Base-by-base conservation (phyloP, 2,329 filamentous ascomycete genomes). In the Elsinoe necatrix region DNA sequence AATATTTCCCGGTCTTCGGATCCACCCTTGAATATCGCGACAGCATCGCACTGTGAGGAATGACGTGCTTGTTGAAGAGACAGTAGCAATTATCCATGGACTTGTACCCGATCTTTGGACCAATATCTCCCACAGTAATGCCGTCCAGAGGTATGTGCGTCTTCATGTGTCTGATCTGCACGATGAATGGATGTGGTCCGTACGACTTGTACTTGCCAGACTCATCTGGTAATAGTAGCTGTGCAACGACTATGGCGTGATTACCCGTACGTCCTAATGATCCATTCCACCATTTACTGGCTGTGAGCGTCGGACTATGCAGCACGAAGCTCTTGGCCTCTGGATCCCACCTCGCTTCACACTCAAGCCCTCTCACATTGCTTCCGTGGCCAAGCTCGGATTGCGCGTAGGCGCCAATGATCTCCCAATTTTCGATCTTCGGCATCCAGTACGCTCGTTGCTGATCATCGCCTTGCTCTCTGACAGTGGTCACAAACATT, bases 231-330 rank as follows among this genome's bases (percentile, higher is more conserved):
- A 78, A 64, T 31, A 77, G 65, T 1, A 80, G 65, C 59, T 79
- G 77, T 37, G 77, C 77, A 16, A 80, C 75, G 0, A 80, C 76
- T 58, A 80, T 78, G 25, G 77, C 73, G 68, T 79, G 75, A 56
- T 77, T 79, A n/a, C 77, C 77, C n/a, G 75, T 77, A 21, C 76
- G 68, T 1, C 77, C 77, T 67, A 80, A 70, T 1, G 72, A 72
- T 1, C 77, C 77, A 63, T 79, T 79, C 77, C 77, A 80, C 76
- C 75, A 79, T 65, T 80, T 79, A 61, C 73, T 77, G 1, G 77
- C 73, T 0, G 77, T 79, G 18, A 79, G 63, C 23, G 73, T 74
- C 9, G 77, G 77, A 59, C 75, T 78, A 63, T 79, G 75, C 12
- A 80, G 68, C 29, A 75, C 67, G 58, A 80, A 79, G 31, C 76